These are phyloP conservation scores for Cyamopsis tetragonoloba DNA, from an alignment of 306 rosid genomes.

Conservation along the genomic window DNA sequence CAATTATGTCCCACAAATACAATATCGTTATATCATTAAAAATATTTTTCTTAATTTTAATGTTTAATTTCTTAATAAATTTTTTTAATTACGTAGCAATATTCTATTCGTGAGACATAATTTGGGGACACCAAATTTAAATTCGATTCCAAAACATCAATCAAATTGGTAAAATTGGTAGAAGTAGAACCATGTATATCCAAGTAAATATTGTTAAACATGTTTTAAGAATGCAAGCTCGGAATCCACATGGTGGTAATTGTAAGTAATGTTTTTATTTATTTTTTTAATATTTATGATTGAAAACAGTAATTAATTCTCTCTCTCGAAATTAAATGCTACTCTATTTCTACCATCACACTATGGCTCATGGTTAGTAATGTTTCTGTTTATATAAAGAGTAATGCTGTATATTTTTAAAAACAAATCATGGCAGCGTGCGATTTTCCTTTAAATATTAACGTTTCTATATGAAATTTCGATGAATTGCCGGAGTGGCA, in stretches of 20 bases:
- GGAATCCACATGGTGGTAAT: conserved; percentile 7
- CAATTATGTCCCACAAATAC: no score
- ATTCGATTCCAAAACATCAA: neutral
- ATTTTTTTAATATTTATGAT: neutral
- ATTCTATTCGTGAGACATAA: neutral
- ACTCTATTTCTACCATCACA: no score
- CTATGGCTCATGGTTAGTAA: neutral
- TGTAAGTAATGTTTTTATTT: conserved; percentile 7
- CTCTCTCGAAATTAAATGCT: no score
- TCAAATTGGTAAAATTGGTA: neutral
- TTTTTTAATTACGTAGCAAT: neutral
- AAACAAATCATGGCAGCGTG: conserved; percentile 9
- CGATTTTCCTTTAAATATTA: neutral
- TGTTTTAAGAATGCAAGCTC: neutral
- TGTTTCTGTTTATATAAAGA: neutral
- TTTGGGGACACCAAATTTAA: neutral
- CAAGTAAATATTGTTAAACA: conserved; percentile 27
- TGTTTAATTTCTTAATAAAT: neutral
- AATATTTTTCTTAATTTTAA: no score
- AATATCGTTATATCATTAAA: no score
- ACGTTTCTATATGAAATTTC: neutral
- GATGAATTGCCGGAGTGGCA: neutral
- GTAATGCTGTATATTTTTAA: neutral
- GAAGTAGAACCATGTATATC: no score
- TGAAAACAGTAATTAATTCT: no score